Evolutionary conservation across 179 eudicot genomes (phyloP), one percentile per base, ranked within the genome.

Genomic region (Spinacia oleracea): DNA sequence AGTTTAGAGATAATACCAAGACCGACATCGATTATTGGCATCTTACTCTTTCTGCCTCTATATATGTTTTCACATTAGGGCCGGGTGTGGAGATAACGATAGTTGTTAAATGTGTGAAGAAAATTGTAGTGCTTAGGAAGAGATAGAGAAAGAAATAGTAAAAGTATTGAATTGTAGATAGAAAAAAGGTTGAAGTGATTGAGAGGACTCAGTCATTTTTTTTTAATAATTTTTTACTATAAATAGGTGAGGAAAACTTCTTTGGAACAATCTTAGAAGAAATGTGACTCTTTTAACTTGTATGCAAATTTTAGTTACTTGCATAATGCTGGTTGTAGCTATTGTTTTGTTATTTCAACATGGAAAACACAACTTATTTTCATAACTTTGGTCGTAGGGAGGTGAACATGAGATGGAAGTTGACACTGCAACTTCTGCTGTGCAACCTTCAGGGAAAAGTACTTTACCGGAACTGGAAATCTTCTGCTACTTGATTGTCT

Each of bases 331-430:
- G 63, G 38, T 66, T 21, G 38, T 48, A 6, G 42, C 35, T 29
- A 60, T 53, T 15, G 20, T 10, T 69, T 29, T 18, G 9, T 15
- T 21, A 29, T 69, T 20, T 16, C 8, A 38, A 50, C 18, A 32
- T 31, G 23, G 15, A 45, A 23, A 18, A 6, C 69, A 27, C 21
- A 80, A 12, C 72, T 69, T 53, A 8, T 6, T 59, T 45, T 59
- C 53, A 59, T 48, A 21, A 70, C 32, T 38, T 67, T 83, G 56
- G 35, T 78, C 79, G 12, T 76, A 93, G 98, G 96, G 83, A 73
- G 90, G 90, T 80, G 91, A 89, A 46, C 90, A 91, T 59, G 95
- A 90, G 70, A 95, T 93, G 97, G 97, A 95, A 85, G 93, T 95
- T 81, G 97, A 95, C 73, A 90, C 90, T 64, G 97, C 93, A 70